Percentiles rank a stretch among this genome's conserved stretches.
Evolutionary conservation across 2,329 filamentous ascomycete genomes (phyloP).

Genomic region (Exophiala mesophila): DNA sequence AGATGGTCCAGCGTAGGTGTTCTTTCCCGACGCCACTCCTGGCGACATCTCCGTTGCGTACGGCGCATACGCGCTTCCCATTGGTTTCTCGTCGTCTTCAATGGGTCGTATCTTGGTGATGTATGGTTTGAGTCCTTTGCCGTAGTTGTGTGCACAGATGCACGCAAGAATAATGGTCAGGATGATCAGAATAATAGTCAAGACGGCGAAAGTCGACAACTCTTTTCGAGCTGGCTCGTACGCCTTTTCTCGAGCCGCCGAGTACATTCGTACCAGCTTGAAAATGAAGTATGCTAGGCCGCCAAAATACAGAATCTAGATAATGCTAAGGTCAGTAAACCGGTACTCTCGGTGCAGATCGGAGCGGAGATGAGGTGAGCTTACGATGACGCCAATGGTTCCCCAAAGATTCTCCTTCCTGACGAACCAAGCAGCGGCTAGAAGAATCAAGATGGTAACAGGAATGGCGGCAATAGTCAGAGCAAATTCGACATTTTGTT

Average conservation of each 20-base stretch:
- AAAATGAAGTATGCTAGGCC: conserved; percentile 94
- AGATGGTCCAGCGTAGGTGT: conserved; percentile 10
- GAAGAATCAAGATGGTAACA: conserved; percentile 81
- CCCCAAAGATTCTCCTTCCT: conserved; percentile 74
- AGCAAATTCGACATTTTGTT: conserved; percentile 67
- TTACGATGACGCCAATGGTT: conserved; percentile 68
- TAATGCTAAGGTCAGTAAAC: no score
- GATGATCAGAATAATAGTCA: conserved; percentile 84
- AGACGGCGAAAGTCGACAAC: conserved; percentile 86
- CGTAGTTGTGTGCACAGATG: conserved; percentile 86
- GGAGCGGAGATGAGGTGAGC: conserved; percentile 25
- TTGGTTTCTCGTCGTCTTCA: conserved; percentile 23
- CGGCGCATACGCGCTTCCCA: conserved; percentile 21
- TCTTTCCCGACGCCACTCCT: conserved; percentile 9
- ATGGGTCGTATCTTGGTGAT: conserved; percentile 40
- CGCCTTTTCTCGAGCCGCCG: conserved; percentile 50
- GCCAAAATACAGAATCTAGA: conserved; percentile 71
- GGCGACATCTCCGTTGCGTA: conserved; percentile 21
- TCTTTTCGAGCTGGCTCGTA: conserved; percentile 79
- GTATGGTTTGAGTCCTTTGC: conserved; percentile 81
- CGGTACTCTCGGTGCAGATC: background rate
- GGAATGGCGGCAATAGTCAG: conserved; percentile 87
- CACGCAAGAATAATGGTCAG: conserved; percentile 82
- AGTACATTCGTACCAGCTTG: conserved; percentile 96
- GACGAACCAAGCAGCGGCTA: conserved; percentile 79